Percentiles rank a stretch among this genome's conserved stretches.
phyloP scores from a whole-genome alignment of 2,329 filamentous ascomycete genomes.

The Paramyrothecium sp. region DNA sequence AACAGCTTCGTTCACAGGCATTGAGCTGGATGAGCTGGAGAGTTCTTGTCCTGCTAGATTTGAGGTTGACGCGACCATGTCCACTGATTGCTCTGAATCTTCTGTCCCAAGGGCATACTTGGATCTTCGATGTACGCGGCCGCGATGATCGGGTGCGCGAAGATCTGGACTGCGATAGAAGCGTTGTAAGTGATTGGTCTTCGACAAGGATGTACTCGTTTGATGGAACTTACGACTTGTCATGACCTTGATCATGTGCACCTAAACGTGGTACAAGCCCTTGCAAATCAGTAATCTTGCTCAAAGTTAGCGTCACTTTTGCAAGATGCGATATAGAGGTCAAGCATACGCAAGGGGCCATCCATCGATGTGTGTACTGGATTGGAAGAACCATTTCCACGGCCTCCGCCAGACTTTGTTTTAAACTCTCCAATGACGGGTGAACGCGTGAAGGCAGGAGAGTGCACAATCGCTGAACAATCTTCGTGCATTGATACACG shows the following conservation, averaged over 20 bases:
- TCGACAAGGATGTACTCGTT: too few species aligned
- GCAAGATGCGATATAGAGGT: background rate
- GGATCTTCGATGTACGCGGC: conserved; percentile 15
- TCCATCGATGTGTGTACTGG: conserved; percentile 4
- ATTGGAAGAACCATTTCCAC: background rate
- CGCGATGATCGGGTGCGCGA: background rate
- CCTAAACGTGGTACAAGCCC: conserved; percentile 11
- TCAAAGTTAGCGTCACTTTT: background rate
- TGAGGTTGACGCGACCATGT: background rate
- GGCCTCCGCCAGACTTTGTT: conserved; percentile 10
- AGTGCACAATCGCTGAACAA: conserved; percentile 10
- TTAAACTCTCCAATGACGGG: conserved; percentile 3
- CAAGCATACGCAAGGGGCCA: conserved; percentile 8
- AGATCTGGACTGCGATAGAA: too few species aligned
- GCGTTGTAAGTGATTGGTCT: too few species aligned
- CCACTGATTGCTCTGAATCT: conserved; percentile 11
- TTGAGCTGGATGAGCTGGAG: background rate
- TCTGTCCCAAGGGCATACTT: conserved; percentile 14
- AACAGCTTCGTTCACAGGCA: background rate
- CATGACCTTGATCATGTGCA: background rate
- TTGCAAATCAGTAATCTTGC: conserved; percentile 13
- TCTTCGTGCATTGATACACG: conserved; percentile 15
- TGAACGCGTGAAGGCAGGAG: conserved; percentile 9
- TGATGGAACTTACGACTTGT: conserved; percentile 9
- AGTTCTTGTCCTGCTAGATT: background rate